Base-by-base conservation (phyloP, 108 stramenopile species). In the Schizochytrium sp. region DNA sequence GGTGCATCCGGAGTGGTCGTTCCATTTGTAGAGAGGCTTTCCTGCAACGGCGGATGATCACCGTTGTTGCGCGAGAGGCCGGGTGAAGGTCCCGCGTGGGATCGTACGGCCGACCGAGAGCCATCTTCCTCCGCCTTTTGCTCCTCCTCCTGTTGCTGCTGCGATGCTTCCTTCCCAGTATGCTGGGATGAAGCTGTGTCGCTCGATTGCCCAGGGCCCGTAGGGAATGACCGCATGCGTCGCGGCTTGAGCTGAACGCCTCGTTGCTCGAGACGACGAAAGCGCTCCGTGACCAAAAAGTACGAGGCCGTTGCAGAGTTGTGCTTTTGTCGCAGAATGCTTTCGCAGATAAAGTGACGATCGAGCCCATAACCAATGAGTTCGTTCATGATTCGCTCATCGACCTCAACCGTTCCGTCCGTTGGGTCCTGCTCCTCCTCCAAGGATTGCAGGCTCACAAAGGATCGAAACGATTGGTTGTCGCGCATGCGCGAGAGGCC, bases 261-360 rank as follows among this genome's bases (percentile, higher is more conserved):
- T 8, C 63, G 63, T 18, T 69, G 5, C 41, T 69, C 63, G 6
- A 69, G 18, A 0, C 63, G 63, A 69, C 63, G 63, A 18, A 69
- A 69, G 14, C 63, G 63, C 76, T 83, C 48, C 14, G 76, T 23
- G 28, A 89, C 28, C 21, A 89, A 57, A 41, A 34, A 87, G 60
- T 89, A 89, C 25, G 89, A 48, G 44, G 89, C 51, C 5, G 89
- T 89, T 10, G 89, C 89, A 47, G 48, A 45, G 83, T 89, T 89
- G 89, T 89, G 89, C 23, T 19, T 47, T 12, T 29, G 6, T 8
- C 5, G 4, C 18, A 10, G 34, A n/a, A 89, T 45, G 2, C 25
- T 18, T 47, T 87, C 41, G 18, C 16, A 19, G 19, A 89, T 89
- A 5, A 2, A 12, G 18, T 34, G 5, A 5, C 18, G 5, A 0